Percentiles rank a stretch among this genome's conserved stretches.
Conservation (phyloP, 164 flowering plant genomes). For the Magnolia kwangsiensis region DNA sequence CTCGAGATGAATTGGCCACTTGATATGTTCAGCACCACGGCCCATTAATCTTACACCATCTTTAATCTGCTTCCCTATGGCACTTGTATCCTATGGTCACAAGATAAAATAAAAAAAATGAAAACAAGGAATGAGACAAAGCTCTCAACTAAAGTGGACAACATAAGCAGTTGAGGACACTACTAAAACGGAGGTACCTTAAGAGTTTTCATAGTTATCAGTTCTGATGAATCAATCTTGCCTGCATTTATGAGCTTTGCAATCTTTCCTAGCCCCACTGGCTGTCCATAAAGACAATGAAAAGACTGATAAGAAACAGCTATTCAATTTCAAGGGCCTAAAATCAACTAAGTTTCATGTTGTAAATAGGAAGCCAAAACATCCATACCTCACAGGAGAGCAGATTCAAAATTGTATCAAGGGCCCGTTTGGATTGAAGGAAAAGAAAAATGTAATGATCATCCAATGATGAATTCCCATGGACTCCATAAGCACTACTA, state of each 20-base stretch:
- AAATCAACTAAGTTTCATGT: too few relatives aligned
- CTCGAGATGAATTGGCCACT: slow-evolving; percentile 99
- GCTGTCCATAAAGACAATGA: slow-evolving; percentile 33
- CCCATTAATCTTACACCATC: slow-evolving; percentile 97
- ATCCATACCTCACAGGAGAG: too few relatives aligned
- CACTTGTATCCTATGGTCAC: slow-evolving; percentile 63
- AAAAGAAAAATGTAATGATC: too few relatives aligned
- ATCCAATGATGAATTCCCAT: too few relatives aligned
- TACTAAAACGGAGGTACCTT: not conserved
- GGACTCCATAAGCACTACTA: too few relatives aligned
- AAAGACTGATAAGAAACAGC: not conserved
- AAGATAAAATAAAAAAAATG: too few relatives aligned
- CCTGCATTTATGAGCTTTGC: slow-evolving; percentile 94
- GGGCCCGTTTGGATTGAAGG: too few relatives aligned
- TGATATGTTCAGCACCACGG: slow-evolving; percentile 83
- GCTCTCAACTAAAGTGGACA: not conserved
- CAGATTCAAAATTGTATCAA: too few relatives aligned
- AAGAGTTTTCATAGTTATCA: slow-evolving; percentile 69
- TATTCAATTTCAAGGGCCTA: too few relatives aligned
- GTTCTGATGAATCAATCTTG: slow-evolving; percentile 86
- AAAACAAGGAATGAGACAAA: not conserved
- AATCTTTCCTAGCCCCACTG: slow-evolving; percentile 54
- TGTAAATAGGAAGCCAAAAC: too few relatives aligned
- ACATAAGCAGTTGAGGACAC: slow-evolving; percentile 2
- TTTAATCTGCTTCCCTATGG: slow-evolving; percentile 84